Base-by-base conservation (phyloP, 768 basidiomycete species). In the Russula earlei region DNA sequence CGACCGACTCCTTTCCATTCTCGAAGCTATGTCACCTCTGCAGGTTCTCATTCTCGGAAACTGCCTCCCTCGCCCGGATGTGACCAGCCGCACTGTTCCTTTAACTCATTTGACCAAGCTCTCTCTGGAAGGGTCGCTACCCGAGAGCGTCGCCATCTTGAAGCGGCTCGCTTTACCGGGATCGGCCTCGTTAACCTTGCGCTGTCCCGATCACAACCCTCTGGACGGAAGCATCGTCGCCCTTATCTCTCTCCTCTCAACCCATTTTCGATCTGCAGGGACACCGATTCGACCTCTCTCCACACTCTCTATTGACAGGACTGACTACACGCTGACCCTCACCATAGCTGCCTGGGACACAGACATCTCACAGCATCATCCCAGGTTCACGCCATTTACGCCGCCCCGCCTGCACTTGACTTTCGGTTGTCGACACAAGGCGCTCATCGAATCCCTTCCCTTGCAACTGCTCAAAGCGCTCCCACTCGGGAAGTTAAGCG, bases 1-100 rank as follows among this genome's bases (percentile, higher is more conserved):
- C 31, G 52, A 43, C 24, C 25, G 19, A n/a, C 24, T 53, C 9
- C 31, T 52, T 45, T 43, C 42, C 51, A 52, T 52, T 15, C 51
- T 52, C 17, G 33, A 31, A 24, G 17, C 31, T 3, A 52, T 44
- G 42, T 41, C 51, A 24, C 17, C 31, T n/a, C 20, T 44, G 20
- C 40, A 44, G 29, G 29, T 25, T 22, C 51, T 52, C 22, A 14
- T n/a, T 29, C 53, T 54, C n/a, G 33, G 4, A n/a, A 38, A 46
- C n/a, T 37, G 52, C 19, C 53, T 54, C 10, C 53, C 29, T 31
- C 45, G 5, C 17, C 37, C 46, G 17, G 40, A 17, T 11, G 14
- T 19, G 11, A 41, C 29, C 25, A 34, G 10, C 24, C 45, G 38
- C 4, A 1, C 22, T 8, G 27, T 48, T 19, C 8, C 38, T 22